phyloP scores from a whole-genome alignment of 441 rosid genomes.

The Kokia cookei region DNA sequence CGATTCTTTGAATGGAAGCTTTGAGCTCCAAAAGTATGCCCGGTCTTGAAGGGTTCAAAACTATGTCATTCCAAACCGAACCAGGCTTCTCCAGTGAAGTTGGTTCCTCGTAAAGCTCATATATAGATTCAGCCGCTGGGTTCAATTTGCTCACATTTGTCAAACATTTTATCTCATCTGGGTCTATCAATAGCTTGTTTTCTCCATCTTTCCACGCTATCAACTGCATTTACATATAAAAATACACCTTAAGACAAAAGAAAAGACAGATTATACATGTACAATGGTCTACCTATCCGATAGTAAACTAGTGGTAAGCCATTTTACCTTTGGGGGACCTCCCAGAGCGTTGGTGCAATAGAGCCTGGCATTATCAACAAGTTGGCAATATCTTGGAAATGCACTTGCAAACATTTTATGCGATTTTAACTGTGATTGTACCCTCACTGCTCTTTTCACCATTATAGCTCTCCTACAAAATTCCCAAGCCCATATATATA shows the following conservation, averaged over 20 bases:
- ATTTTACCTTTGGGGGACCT: constrained; percentile 59
- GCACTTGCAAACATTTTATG: constrained; percentile 79
- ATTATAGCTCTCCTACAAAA: constrained; percentile 69
- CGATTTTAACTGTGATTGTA: constrained; percentile 62
- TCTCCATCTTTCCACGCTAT: constrained; percentile 72
- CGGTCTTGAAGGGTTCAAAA: constrained; percentile 44
- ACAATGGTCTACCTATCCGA: too few relatives aligned
- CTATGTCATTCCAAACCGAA: constrained; percentile 60
- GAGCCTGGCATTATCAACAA: constrained; percentile 74
- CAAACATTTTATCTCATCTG: constrained; percentile 50
- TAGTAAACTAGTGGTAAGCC: neutral
- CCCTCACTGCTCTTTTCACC: constrained; percentile 71
- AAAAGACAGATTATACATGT: neutral
- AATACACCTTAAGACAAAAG: neutral
- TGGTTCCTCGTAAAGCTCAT: constrained; percentile 49
- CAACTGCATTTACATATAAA: constrained; percentile 31
- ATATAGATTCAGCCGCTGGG: constrained; percentile 53
- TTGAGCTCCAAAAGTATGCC: constrained; percentile 39
- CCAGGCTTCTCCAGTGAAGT: constrained; percentile 34
- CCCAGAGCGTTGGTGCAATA: constrained; percentile 62
- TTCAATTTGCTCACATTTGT: constrained; percentile 33
- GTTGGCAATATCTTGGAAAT: constrained; percentile 55
- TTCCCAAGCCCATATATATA: neutral
- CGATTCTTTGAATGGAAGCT: constrained; percentile 34
- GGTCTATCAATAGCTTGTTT: constrained; percentile 52